phyloP scores from a whole-genome alignment of 352 stramenopile genomes.

The Pythium insidiosum region DNA sequence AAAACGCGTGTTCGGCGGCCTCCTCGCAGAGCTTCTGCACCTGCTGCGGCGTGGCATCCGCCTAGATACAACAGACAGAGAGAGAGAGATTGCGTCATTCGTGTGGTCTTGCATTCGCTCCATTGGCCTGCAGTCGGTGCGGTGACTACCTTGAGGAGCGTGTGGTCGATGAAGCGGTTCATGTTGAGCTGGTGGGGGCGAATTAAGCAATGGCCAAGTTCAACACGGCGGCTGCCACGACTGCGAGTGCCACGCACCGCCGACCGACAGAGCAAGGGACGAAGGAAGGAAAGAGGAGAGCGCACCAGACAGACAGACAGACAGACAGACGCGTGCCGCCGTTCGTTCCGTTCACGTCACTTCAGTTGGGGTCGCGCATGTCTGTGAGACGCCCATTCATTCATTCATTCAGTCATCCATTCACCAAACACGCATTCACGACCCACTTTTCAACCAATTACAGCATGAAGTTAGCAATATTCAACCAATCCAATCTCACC shows the following conservation, averaged over 20 bases:
- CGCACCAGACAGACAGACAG: no score
- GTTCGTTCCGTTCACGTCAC: no score
- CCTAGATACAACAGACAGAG: no score
- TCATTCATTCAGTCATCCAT: not conserved
- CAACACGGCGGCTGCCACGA: not conserved
- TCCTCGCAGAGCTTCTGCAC: constrained; percentile 65
- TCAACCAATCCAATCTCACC: no score
- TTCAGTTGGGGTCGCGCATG: no score
- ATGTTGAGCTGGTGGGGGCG: constrained; percentile 11
- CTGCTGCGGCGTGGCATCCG: constrained; percentile 50
- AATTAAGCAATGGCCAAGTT: not conserved
- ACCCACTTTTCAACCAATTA: constrained; percentile 14
- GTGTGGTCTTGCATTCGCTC: no score
- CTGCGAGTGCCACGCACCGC: no score
- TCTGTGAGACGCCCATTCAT: constrained; percentile 17
- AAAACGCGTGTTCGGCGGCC: constrained; percentile 58
- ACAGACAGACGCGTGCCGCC: no score
- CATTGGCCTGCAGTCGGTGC: no score
- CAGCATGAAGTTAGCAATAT: constrained; percentile 2
- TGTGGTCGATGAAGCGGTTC: constrained; percentile 74
- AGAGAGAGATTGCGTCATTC: no score
- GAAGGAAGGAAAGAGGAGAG: no score
- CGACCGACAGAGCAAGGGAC: no score
- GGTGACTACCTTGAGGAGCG: constrained; percentile 63
- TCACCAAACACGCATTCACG: not conserved